Base-by-base conservation (phyloP, 495 filamentous ascomycete genomes). In the Podospora anserina region DNA sequence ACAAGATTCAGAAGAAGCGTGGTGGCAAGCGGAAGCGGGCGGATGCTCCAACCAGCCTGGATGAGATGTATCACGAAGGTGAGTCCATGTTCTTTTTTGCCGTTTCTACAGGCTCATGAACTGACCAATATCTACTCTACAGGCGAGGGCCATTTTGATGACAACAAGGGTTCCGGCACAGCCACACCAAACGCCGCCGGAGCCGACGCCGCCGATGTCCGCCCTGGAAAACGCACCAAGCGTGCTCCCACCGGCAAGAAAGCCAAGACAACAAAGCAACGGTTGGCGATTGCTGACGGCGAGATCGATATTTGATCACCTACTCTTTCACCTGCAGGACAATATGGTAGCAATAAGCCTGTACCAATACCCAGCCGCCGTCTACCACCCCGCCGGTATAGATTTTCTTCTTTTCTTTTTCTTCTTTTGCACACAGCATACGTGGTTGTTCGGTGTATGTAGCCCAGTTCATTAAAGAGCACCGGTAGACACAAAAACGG, bases 61-160 rank as follows among this genome's bases (percentile, higher is more conserved):
- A 97, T 80, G 94, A 97, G 76, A 92, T 97, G 92, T 97, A 97
- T 82, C 94, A 97, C 80, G 94, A 97, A 86, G 94, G 94, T 97
- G 81, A 84, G 90, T 82, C 66, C 49, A 28, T 6, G 32, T 58
- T 28, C 58, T 55, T 23, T 23, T 64, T 61, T 18, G 30, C 30
- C 26, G 39, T 56, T 53, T 55, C 5, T 13, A 13, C 34, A 56
- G 30, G 23, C 16, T 4, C 44, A 56, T 26, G 26, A 19, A n/a
- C 67, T 69, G 58, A 69, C 27, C n/a, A 20, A 44, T 15, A 32
- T 27, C 28, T 27, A 0, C 34, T 49, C 39, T 49, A 16, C 74
- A 97, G 94, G 94, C 74, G 94, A 97, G 84, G 94, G 94, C 44
- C 87, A 95, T 74, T 97, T 97, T 76, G 92, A 95, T 73, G 94